Conservation (phyloP, 2,329 filamentous ascomycete species). For the Botrytis squamosa region DNA sequence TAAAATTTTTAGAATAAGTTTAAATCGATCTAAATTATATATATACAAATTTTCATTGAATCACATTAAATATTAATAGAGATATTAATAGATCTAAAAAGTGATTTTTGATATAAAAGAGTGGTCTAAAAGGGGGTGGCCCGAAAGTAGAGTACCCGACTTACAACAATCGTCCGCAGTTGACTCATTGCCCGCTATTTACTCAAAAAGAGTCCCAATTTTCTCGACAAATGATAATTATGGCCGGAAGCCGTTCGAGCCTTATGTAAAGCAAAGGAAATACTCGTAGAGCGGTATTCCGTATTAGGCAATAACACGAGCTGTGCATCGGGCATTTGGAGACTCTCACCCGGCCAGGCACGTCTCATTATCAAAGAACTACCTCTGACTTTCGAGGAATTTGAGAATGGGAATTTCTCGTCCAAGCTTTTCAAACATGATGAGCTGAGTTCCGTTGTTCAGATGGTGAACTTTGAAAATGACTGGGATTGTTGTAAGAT, state of each 20-base stretch:
- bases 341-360: background rate
- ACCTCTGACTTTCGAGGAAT: background rate
- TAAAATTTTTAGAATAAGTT: too few relatives aligned
- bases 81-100: too few relatives aligned
- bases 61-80: too few relatives aligned
- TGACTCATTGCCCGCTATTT: background rate
- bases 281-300: background rate
- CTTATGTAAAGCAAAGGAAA: background rate
- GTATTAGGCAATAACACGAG: background rate
- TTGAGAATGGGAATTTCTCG: background rate
- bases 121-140: too few relatives aligned
- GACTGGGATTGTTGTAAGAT: slow-evolving; percentile 6
- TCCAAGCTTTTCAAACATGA: background rate
- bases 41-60: too few relatives aligned
- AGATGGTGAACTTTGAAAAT: background rate
- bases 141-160: too few relatives aligned
- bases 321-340: background rate
- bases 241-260: background rate
- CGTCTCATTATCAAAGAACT: background rate
- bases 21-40: too few relatives aligned
- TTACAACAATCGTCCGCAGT: background rate
- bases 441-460: background rate
- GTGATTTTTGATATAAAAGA: too few relatives aligned
- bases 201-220: background rate
- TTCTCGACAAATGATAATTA: background rate